Conservation (phyloP, 129 eudicot species). For the Silybum marianum region DNA sequence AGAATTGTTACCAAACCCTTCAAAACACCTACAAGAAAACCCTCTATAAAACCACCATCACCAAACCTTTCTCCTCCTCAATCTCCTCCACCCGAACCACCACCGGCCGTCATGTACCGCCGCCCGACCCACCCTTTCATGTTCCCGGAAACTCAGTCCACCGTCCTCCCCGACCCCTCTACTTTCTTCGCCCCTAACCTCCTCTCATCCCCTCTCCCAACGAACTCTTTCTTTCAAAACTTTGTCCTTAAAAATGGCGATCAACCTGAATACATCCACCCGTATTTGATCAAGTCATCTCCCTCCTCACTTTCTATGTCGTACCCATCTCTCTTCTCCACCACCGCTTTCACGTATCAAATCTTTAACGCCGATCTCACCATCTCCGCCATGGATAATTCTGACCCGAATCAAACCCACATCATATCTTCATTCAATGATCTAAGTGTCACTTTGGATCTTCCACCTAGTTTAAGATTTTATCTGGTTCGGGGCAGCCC, state of each 20-base stretch:
- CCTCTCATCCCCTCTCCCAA: conserved; percentile 79
- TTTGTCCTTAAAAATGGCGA: conserved; percentile 86
- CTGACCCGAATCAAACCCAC: conserved; percentile 55
- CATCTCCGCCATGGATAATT: conserved; percentile 49
- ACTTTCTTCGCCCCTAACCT: conserved; percentile 65
- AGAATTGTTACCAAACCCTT: conserved; percentile 64
- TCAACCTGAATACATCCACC: conserved; percentile 92
- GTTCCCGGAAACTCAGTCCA: conserved; percentile 68
- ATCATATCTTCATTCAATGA: conserved; percentile 64
- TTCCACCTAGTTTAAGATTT: conserved; percentile 68
- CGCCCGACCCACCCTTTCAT: conserved; percentile 50
- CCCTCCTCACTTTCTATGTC: conserved; percentile 60
- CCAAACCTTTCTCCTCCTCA: conserved; percentile 24
- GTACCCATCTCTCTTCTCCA: conserved; percentile 66
- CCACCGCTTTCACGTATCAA: conserved; percentile 60
- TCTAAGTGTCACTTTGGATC: conserved; percentile 74
- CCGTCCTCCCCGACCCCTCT: conserved; percentile 84
- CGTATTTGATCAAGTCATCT: conserved; percentile 65
- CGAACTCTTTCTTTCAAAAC: conserved; percentile 90
- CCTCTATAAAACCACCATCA: conserved; percentile 29
- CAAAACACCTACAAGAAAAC: conserved; percentile 48
- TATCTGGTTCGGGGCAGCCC: conserved; percentile 90
- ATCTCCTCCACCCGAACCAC: conserved; percentile 50
- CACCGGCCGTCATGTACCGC: conserved; percentile 31
- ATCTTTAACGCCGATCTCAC: conserved; percentile 69